Base-by-base conservation (phyloP, 2,329 filamentous ascomycete species). In the Diaporthe sp. region DNA sequence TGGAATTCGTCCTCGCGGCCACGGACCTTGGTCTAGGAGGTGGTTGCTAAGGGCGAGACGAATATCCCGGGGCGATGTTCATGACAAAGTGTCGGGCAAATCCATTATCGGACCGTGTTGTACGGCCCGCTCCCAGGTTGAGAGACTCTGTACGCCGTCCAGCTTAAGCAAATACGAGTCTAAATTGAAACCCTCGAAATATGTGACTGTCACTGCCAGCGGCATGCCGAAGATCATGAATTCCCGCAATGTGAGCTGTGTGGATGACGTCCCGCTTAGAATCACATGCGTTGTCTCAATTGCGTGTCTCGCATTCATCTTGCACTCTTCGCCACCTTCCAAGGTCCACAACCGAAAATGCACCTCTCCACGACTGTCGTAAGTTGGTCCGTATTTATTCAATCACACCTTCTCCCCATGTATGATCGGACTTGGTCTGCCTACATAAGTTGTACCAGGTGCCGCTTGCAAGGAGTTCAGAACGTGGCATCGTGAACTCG, bases 1-100 rank as follows among this genome's bases (percentile, higher is more conserved):
- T 89, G 82, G 87, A 90, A 80, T 73, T 70, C 49, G 1, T 70
- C 65, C 65, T 70, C n/a, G 65, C 65, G 25, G 65, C 65, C 34
- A 55, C 65, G 34, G 65, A 70, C 17, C 49, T 55, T 42, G 65
- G 65, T 12, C 65, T 70, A 13, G 65, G 49, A 13, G 65, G 65
- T 28, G 65, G 65, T 22, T 70, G 65, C 49, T 70, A 55, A 37
- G n/a, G 15, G 22, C 22, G 22, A n/a, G 44, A 20, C 13, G 10
- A 42, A 70, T 15, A 2, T 17, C 4, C 28, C 10, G 65, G 12
- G 22, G 49, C n/a, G 8, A 28, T 9, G 15, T 8, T 10, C n/a
- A n/a, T 20, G 15, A 37, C 13, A 2, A 39, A 20, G 22, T 39
- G 31, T 31, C 10, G 28, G 8, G 31, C 6, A 68, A 20, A 25